Conservation (phyloP, 2,329 filamentous ascomycete species). For the Phyllachora maydis region DNA sequence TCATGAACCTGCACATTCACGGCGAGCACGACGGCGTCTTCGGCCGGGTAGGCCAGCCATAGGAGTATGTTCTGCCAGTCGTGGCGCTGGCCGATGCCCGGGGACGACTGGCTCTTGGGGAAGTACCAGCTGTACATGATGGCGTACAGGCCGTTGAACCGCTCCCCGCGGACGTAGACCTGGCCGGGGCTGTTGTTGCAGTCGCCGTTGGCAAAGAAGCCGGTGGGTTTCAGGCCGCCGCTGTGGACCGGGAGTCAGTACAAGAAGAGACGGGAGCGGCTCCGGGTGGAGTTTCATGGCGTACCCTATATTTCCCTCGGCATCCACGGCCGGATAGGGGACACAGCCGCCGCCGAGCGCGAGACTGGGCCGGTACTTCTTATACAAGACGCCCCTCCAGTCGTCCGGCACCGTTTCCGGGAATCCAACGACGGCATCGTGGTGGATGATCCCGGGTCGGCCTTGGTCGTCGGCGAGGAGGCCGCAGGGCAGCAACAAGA, state of each 20-base stretch:
- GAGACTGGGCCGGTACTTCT: constrained; percentile 33
- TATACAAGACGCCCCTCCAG: constrained; percentile 22
- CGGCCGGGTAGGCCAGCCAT: constrained; percentile 9
- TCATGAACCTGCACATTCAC: constrained; percentile 16
- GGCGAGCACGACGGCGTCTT: constrained; percentile 13
- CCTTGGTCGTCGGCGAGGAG: too few species aligned
- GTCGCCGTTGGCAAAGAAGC: constrained; percentile 9
- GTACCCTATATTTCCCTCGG: constrained; percentile 32
- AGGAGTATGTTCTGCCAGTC: constrained; percentile 18
- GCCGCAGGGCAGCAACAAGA: too few species aligned
- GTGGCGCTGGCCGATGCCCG: constrained; percentile 14
- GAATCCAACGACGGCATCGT: constrained; percentile 26
- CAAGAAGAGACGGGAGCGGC: neutral
- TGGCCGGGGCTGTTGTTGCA: constrained; percentile 15
- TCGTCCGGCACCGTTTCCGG: constrained; percentile 25
- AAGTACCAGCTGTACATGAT: constrained; percentile 24
- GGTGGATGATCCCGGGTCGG: too few species aligned
- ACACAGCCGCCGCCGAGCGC: constrained; percentile 38
- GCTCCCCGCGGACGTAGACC: constrained; percentile 14
- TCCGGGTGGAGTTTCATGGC: constrained; percentile 5
- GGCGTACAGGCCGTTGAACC: constrained; percentile 10
- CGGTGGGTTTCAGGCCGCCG: constrained; percentile 13
- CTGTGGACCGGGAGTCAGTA: constrained; percentile 4
- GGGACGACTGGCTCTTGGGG: constrained; percentile 19
- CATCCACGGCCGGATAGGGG: constrained; percentile 39